A percentile compares a stretch with the other conserved stretches of the same genome.
phyloP scores from a whole-genome alignment of 768 basidiomycete species.

The Boletellus ananiceps region DNA sequence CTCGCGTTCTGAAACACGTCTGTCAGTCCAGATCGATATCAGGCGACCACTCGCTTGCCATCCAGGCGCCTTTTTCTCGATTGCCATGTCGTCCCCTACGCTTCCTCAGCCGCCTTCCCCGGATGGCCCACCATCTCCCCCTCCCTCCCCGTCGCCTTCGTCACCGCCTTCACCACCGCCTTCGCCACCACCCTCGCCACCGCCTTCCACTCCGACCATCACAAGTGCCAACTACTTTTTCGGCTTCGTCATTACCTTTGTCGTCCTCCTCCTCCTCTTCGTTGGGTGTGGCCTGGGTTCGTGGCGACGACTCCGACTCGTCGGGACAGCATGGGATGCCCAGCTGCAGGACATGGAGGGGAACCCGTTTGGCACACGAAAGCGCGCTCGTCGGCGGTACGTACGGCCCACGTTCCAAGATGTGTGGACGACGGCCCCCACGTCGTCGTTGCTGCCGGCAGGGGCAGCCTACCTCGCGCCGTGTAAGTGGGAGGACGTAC shows the following conservation, averaged over 20 bases:
- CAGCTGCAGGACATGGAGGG: constrained; percentile 15
- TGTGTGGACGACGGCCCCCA: constrained; percentile 11
- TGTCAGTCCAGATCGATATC: constrained; percentile 11
- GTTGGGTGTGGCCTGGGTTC: constrained; percentile 48
- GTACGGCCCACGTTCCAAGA: constrained; percentile 20
- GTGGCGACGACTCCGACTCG: constrained; percentile 34
- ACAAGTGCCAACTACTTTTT: constrained; percentile 30
- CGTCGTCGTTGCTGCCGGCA: background rate
- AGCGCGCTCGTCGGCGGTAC: constrained; percentile 16
- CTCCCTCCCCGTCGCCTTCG: background rate
- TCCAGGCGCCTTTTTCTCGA: background rate
- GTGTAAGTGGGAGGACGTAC: constrained; percentile 14
- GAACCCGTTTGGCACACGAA: constrained; percentile 1
- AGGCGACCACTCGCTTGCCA: background rate
- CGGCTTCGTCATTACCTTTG: constrained; percentile 32
- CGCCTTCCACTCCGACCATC: background rate
- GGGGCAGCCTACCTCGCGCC: background rate
- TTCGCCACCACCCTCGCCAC: background rate
- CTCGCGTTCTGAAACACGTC: constrained; percentile 15
- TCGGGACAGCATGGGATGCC: constrained; percentile 19
- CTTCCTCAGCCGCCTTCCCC: background rate
- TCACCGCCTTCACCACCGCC: background rate
- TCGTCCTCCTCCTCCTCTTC: constrained; percentile 42
- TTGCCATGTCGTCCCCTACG: constrained; percentile 13
- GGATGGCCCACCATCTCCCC: background rate